Evolutionary conservation across 83 land plant genomes (phyloP).

Genomic region (Diphasiastrum complanatum): DNA sequence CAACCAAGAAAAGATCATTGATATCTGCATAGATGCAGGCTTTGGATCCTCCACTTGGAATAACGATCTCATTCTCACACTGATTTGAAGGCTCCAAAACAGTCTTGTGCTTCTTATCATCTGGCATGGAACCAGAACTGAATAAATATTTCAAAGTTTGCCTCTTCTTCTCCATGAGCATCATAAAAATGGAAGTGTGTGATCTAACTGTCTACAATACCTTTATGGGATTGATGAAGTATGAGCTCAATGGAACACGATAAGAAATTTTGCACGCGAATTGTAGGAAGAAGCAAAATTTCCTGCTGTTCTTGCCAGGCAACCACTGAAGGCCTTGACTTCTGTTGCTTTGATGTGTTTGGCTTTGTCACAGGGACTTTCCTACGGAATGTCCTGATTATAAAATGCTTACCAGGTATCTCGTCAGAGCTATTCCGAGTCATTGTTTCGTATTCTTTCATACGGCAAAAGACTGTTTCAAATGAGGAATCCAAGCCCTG

Average conservation of each 20-base stretch:
- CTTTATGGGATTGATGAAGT: slow-evolving; percentile 34
- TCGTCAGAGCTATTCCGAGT: slow-evolving; percentile 4
- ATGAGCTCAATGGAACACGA: slow-evolving; percentile 48
- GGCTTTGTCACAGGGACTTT: slow-evolving; percentile 50
- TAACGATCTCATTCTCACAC: background rate
- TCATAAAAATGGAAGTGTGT: background rate
- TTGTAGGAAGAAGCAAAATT: slow-evolving; percentile 67
- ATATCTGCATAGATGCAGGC: slow-evolving; percentile 59
- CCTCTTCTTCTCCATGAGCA: slow-evolving; percentile 17
- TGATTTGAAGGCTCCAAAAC: background rate
- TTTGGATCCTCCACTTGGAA: slow-evolving; percentile 35
- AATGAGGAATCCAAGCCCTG: slow-evolving; percentile 42
- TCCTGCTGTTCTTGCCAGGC: slow-evolving; percentile 72
- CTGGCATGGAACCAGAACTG: background rate
- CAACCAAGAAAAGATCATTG: slow-evolving; percentile 40
- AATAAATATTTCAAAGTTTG: slow-evolving; percentile 25
- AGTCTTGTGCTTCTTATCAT: background rate
- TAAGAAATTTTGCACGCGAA: slow-evolving; percentile 55
- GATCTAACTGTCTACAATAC: slow-evolving; percentile 21
- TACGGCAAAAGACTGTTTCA: slow-evolving; percentile 42
- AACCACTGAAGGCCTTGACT: slow-evolving; percentile 22
- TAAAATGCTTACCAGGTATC: slow-evolving; percentile 35
- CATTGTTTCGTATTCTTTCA: background rate
- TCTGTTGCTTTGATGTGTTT: slow-evolving; percentile 19
- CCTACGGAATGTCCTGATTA: slow-evolving; percentile 52